Percentiles rank a stretch among this genome's conserved stretches.
Conservation (phyloP, 176 grass and related monocot genomes). For the Rhynchospora tenuis region DNA sequence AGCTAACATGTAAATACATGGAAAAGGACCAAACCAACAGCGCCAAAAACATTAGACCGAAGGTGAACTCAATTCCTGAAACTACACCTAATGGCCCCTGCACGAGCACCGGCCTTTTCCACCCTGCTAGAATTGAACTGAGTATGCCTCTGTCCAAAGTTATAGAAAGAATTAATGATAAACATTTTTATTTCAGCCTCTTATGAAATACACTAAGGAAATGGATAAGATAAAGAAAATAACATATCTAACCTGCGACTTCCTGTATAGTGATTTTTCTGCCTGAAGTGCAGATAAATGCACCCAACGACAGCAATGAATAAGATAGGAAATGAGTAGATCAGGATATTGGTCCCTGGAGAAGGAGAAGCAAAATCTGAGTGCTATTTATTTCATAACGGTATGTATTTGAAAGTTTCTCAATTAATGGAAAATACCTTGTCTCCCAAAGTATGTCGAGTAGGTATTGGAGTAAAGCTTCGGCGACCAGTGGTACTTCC, state of each 20-base stretch:
- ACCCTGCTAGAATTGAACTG: neutral
- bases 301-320: slow-evolving; percentile 44
- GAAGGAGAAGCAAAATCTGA: neutral
- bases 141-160: neutral
- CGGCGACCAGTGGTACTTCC: slow-evolving; percentile 28
- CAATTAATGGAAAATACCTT: slow-evolving; percentile 25
- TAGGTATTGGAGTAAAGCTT: slow-evolving; percentile 27
- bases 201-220: neutral
- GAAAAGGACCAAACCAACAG: slow-evolving; percentile 45
- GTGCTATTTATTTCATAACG: neutral
- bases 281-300: slow-evolving; percentile 37
- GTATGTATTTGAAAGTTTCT: neutral
- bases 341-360: slow-evolving; percentile 27
- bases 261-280: neutral
- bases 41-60: slow-evolving; percentile 41
- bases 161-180: neutral
- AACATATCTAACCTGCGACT: neutral
- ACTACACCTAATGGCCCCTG: slow-evolving; percentile 47
- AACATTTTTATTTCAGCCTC: neutral
- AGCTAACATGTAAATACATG: slow-evolving; percentile 22
- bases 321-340: slow-evolving; percentile 38
- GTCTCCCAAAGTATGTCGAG: slow-evolving; percentile 48
- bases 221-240: neutral
- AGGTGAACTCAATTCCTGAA: slow-evolving; percentile 33
- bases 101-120: slow-evolving; percentile 46